phyloP scores from a whole-genome alignment of 371 early-diverging fungal genomes.

The Smittium culicis region DNA sequence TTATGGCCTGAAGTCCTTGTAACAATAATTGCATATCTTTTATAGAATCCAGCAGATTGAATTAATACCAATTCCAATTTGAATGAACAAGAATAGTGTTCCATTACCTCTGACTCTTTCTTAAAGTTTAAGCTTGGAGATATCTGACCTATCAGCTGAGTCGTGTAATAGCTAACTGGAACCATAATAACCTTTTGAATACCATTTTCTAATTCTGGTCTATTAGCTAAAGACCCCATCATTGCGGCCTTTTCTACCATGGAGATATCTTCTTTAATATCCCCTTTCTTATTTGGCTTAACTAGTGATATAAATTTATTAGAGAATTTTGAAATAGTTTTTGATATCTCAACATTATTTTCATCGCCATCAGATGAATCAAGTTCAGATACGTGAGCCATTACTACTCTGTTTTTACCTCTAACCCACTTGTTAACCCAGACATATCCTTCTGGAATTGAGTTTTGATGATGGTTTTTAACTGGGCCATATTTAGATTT shows the following conservation, averaged over 20 bases:
- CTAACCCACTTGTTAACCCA: constrained; percentile 8
- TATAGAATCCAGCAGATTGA: background rate
- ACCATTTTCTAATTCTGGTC: background rate
- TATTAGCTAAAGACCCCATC: too few relatives aligned
- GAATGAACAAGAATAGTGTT: constrained; percentile 31
- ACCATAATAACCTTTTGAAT: constrained; percentile 10
- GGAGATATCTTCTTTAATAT: background rate
- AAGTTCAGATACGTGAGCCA: constrained; percentile 6
- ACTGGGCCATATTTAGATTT: background rate
- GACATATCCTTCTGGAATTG: constrained; percentile 5
- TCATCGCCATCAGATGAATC: background rate
- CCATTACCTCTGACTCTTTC: constrained; percentile 30
- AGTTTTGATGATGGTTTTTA: constrained; percentile 1
- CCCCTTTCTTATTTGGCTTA: constrained; percentile 1
- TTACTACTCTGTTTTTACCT: constrained; percentile 8
- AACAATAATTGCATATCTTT: constrained; percentile 24
- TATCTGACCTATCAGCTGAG: constrained; percentile 23
- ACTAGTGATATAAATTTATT: background rate
- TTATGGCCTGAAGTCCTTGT: constrained; percentile 28
- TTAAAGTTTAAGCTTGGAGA: constrained; percentile 26
- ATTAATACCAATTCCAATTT: constrained; percentile 27
- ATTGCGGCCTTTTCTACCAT: background rate
- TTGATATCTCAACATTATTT: background rate
- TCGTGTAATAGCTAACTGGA: constrained; percentile 23
- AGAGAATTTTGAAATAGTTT: too few relatives aligned